Percentiles rank a stretch among this genome's conserved stretches.
Conservation (phyloP, 257 asterid species). For the Penstemon barbatus region DNA sequence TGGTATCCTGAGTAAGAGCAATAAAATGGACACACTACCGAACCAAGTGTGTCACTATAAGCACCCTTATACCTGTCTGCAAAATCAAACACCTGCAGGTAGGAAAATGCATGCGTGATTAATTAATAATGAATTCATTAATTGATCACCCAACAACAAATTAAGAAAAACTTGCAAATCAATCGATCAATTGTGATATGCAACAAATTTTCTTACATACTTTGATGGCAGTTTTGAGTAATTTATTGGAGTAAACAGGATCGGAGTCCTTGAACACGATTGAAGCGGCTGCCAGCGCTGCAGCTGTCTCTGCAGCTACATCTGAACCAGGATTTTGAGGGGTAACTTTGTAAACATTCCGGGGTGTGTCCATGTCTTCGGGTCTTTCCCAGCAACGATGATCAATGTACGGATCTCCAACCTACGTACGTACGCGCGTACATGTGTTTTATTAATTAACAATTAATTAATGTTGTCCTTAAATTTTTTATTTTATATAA, state of each 20-base stretch:
- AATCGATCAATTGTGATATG: neutral
- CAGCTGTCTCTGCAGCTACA: slow-evolving; percentile 92
- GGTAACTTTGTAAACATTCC: slow-evolving; percentile 63
- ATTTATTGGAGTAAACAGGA: slow-evolving; percentile 55
- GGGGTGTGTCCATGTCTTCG: slow-evolving; percentile 80
- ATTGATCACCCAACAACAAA: too few species aligned
- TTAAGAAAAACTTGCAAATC: neutral
- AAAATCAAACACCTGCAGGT: slow-evolving; percentile 68
- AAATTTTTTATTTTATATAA: too few species aligned
- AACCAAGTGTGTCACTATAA: slow-evolving; percentile 73
- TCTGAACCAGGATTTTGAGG: slow-evolving; percentile 81
- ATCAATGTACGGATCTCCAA: slow-evolving; percentile 76
- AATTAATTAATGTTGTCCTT: too few species aligned
- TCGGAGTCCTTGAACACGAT: slow-evolving; percentile 71
- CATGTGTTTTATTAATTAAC: too few species aligned
- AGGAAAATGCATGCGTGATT: too few species aligned
- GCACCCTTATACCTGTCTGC: slow-evolving; percentile 76
- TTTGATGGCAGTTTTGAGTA: slow-evolving; percentile 54
- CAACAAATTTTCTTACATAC: slow-evolving; percentile 22
- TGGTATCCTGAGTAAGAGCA: slow-evolving; percentile 85
- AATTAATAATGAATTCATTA: too few species aligned
- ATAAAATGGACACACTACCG: slow-evolving; percentile 81
- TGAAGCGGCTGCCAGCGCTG: slow-evolving; percentile 86
- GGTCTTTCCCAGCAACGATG: slow-evolving; percentile 90
- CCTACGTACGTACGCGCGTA: slow-evolving; percentile 31